phyloP scores from a whole-genome alignment of 2,329 filamentous ascomycete species.

The Tolypocladium paradoxum region DNA sequence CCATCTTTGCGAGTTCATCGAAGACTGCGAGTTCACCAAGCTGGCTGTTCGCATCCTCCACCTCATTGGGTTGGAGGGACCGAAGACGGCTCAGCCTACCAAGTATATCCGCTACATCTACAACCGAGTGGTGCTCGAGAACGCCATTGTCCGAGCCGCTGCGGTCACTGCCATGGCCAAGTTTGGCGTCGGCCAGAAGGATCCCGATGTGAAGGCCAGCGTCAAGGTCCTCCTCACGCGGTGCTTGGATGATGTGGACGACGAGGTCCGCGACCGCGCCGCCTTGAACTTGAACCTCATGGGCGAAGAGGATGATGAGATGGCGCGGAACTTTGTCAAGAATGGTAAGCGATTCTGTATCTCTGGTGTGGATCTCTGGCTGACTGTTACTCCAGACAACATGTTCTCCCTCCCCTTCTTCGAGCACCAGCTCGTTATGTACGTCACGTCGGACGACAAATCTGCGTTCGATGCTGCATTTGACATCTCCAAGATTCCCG shows the following conservation, averaged over 20 bases:
- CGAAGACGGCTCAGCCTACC: conserved; percentile 88
- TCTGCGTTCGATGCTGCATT: conserved; percentile 76
- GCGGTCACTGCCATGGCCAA: conserved; percentile 94
- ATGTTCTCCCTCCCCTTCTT: conserved; percentile 94
- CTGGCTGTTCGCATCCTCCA: conserved; percentile 91
- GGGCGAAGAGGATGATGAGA: conserved; percentile 81
- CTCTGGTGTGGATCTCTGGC: background rate
- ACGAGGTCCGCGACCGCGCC: conserved; percentile 93
- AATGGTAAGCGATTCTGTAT: conserved; percentile 50
- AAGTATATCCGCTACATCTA: conserved; percentile 99
- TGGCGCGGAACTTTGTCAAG: conserved; percentile 81
- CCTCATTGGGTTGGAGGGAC: conserved; percentile 85
- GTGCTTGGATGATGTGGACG: conserved; percentile 93
- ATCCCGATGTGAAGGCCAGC: conserved; percentile 92
- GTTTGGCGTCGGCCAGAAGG: conserved; percentile 93
- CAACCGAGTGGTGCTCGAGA: conserved; percentile 94
- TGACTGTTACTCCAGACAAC: conserved; percentile 48
- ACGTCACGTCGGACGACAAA: conserved; percentile 87
- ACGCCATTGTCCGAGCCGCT: conserved; percentile 87
- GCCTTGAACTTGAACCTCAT: conserved; percentile 87
- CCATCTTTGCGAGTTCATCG: conserved; percentile 96
- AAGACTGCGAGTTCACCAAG: conserved; percentile 99
- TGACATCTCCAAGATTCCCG: conserved; percentile 80
- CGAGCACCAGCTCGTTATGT: conserved; percentile 95
- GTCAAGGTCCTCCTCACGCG: conserved; percentile 85